These are phyloP conservation scores for Xylariales sp. DNA, from an alignment of 2,329 filamentous ascomycete genomes.

Conservation along the genomic window DNA sequence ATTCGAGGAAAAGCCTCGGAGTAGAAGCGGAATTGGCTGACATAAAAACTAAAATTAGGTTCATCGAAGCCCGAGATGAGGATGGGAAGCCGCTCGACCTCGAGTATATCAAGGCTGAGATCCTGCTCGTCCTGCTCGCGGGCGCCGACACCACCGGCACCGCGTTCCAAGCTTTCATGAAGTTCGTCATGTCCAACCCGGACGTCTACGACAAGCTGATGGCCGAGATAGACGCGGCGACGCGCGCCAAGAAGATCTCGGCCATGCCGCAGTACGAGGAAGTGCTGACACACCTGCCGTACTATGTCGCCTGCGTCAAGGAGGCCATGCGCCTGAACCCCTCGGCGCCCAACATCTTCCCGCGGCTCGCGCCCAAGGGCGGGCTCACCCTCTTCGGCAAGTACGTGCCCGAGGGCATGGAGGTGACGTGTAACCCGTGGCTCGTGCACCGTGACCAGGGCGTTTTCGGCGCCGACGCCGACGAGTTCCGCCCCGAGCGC, in stretches of 20 bases:
- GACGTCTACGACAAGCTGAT: slow-evolving; percentile 40
- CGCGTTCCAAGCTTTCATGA: slow-evolving; percentile 42
- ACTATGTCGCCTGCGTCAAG: slow-evolving; percentile 44
- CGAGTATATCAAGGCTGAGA: slow-evolving; percentile 49
- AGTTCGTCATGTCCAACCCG: slow-evolving; percentile 32
- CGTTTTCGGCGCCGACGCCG: slow-evolving; percentile 37
- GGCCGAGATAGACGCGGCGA: slow-evolving; percentile 37
- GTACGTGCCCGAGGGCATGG: slow-evolving; percentile 29
- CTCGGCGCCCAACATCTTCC: slow-evolving; percentile 46
- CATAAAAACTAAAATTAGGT: slow-evolving; percentile 41
- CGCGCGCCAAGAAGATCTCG: slow-evolving; percentile 24
- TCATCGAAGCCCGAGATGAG: slow-evolving; percentile 39
- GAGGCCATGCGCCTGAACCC: slow-evolving; percentile 47
- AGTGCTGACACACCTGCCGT: slow-evolving; percentile 36
- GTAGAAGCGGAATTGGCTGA: too few relatives aligned
- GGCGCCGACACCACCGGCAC: slow-evolving; percentile 50
- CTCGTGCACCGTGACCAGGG: slow-evolving; percentile 37
- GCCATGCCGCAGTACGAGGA: slow-evolving; percentile 36
- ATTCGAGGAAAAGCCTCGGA: neutral
- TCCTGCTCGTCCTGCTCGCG: slow-evolving; percentile 45
- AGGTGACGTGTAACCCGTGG: slow-evolving; percentile 43
- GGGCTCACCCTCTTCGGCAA: slow-evolving; percentile 25
- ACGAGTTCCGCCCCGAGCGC: slow-evolving; percentile 42
- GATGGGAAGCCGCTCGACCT: slow-evolving; percentile 40
- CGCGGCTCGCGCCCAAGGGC: slow-evolving; percentile 31